A percentile compares a stretch with the other conserved stretches of the same genome.
These are phyloP conservation scores for Beverwykella pulmonaria DNA, from an alignment of 495 filamentous ascomycete genomes.

Conservation along the genomic window DNA sequence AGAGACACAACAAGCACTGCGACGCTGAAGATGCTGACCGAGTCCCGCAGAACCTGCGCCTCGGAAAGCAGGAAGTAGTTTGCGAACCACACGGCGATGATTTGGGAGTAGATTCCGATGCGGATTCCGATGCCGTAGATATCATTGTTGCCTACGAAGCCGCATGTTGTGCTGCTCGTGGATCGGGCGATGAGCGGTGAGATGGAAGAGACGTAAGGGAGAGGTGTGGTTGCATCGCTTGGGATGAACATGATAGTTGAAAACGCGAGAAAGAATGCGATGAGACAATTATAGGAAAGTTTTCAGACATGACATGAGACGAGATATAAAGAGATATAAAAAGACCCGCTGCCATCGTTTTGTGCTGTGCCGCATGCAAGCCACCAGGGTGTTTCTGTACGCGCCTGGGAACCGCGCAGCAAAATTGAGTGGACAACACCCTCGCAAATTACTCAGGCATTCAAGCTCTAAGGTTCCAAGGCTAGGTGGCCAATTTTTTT, in stretches of 20 bases:
- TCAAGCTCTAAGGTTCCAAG: no score
- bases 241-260: no score
- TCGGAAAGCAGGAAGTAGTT: slow-evolving; percentile 40
- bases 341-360: neutral
- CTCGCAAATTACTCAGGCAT: no score
- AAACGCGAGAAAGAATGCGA: no score
- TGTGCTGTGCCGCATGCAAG: neutral
- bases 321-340: no score
- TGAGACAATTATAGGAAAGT: no score
- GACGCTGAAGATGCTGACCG: slow-evolving; percentile 40
- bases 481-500: no score
- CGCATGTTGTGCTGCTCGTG: slow-evolving; percentile 14
- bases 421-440: no score
- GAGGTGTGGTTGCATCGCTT: neutral
- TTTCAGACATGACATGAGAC: no score
- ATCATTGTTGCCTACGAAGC: slow-evolving; percentile 26
- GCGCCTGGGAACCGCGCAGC: neutral
- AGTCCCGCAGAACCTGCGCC: slow-evolving; percentile 29
- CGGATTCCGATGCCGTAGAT: slow-evolving; percentile 28
- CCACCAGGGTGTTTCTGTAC: neutral
- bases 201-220: neutral
- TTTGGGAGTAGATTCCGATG: slow-evolving; percentile 33
- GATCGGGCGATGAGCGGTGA: no score
- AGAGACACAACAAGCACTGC: slow-evolving; percentile 38
- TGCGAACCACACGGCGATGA: slow-evolving; percentile 36